Evolutionary conservation across 2,329 filamentous ascomycete genomes (phyloP).

Genomic region (Arthrinium phaeospermum): DNA sequence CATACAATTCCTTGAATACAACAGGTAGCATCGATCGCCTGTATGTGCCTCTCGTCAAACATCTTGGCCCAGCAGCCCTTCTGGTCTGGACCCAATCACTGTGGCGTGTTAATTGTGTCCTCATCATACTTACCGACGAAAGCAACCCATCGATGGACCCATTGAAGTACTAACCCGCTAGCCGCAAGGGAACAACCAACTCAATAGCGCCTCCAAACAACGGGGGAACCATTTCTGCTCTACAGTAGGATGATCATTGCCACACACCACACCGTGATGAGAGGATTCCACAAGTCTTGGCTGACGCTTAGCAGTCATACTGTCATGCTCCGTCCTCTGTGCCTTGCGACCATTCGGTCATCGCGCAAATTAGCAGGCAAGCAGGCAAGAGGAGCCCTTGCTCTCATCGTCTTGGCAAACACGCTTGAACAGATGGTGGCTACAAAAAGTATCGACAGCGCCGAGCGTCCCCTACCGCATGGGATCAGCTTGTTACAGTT

Average conservation of each 20-base stretch:
- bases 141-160: neutral
- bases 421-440: neutral
- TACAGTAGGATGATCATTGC: neutral
- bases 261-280: constrained; percentile 3
- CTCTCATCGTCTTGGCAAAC: neutral
- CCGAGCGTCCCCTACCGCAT: neutral
- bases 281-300: neutral
- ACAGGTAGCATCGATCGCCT: neutral
- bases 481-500: neutral
- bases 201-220: neutral
- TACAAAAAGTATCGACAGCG: neutral
- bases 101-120: neutral
- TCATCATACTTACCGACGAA: neutral
- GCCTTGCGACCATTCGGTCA: constrained; percentile 4
- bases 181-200: neutral
- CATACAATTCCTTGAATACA: neutral
- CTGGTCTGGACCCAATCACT: neutral
- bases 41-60: neutral
- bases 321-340: neutral
- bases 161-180: neutral
- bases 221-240: neutral
- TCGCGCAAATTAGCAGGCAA: neutral
- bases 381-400: neutral
- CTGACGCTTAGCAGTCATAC: constrained; percentile 2
- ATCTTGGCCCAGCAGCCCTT: neutral